Evolutionary conservation across 352 stramenopile genomes (phyloP).

Genomic region (Pythium aristosporum): DNA sequence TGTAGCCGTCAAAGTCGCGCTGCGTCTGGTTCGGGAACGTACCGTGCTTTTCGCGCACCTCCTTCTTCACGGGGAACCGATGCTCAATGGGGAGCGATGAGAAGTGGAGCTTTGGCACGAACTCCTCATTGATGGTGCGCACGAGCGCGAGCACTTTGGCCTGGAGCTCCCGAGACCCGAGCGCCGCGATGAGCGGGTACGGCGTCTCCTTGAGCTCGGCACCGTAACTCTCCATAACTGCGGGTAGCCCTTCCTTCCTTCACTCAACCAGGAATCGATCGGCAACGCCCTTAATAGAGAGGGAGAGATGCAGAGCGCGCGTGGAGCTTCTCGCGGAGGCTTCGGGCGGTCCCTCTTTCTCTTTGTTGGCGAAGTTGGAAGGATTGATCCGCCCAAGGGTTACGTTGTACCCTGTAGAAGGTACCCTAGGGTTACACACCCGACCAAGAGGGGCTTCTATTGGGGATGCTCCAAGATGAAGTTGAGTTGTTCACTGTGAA

Average conservation of each 20-base stretch:
- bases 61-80: slow-evolving; percentile 81
- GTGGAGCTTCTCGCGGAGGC: neutral
- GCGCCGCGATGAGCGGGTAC: slow-evolving; percentile 79
- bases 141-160: slow-evolving; percentile 65
- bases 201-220: slow-evolving; percentile 85
- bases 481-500: slow-evolving; percentile 1
- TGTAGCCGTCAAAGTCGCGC: slow-evolving; percentile 78
- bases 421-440: neutral
- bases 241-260: neutral
- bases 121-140: slow-evolving; percentile 79
- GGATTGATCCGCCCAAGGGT: neutral
- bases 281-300: neutral
- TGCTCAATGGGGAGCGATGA: slow-evolving; percentile 67
- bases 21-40: slow-evolving; percentile 84
- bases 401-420: neutral
- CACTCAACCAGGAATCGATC: neutral
- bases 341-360: neutral
- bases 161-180: slow-evolving; percentile 77
- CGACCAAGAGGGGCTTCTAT: slow-evolving; percentile 9
- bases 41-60: slow-evolving; percentile 81
- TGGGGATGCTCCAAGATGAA: slow-evolving; percentile 12
- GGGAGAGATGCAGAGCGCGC: neutral
- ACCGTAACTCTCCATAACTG: slow-evolving; percentile 81
- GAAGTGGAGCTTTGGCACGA: slow-evolving; percentile 78
- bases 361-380: neutral